Percentiles rank a stretch among this genome's conserved stretches.
phyloP scores from a whole-genome alignment of 805 yeast species.

The Wickerhamomyces hampshirensis region DNA sequence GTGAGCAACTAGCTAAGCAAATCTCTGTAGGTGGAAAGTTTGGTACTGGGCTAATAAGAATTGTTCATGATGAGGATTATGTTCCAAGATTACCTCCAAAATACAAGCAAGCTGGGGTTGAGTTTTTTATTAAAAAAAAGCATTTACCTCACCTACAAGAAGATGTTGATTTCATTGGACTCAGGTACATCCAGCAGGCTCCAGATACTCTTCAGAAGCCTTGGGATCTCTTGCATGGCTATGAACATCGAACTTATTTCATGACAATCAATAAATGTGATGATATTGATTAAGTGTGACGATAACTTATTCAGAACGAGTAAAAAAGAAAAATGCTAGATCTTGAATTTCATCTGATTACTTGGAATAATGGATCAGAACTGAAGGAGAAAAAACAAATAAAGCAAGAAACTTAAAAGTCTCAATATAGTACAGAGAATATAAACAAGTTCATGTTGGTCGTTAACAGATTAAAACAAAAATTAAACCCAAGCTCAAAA shows the following conservation, averaged over 20 bases:
- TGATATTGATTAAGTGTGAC: conserved; percentile 14
- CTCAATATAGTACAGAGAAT: too few relatives aligned
- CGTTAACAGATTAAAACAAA: too few relatives aligned
- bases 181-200: neutral
- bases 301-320: too few relatives aligned
- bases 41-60: conserved; percentile 42
- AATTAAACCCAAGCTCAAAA: too few relatives aligned
- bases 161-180: conserved; percentile 15
- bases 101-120: conserved; percentile 30
- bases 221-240: conserved; percentile 26
- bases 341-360: too few relatives aligned
- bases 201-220: neutral
- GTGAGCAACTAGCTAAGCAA: conserved; percentile 24
- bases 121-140: conserved; percentile 28
- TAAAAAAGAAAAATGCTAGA: too few relatives aligned
- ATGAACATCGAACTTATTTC: conserved; percentile 35
- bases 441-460: too few relatives aligned
- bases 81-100: conserved; percentile 57
- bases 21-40: conserved; percentile 14
- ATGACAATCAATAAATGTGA: conserved; percentile 29
- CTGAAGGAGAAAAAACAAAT: conserved; percentile 1
- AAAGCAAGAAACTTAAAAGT: too few relatives aligned
- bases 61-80: conserved; percentile 52
- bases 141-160: conserved; percentile 32
- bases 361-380: too few relatives aligned